These are phyloP conservation scores for Tanozyma kutaoensis DNA, from an alignment of 805 yeast genomes.

Conservation along the genomic window DNA sequence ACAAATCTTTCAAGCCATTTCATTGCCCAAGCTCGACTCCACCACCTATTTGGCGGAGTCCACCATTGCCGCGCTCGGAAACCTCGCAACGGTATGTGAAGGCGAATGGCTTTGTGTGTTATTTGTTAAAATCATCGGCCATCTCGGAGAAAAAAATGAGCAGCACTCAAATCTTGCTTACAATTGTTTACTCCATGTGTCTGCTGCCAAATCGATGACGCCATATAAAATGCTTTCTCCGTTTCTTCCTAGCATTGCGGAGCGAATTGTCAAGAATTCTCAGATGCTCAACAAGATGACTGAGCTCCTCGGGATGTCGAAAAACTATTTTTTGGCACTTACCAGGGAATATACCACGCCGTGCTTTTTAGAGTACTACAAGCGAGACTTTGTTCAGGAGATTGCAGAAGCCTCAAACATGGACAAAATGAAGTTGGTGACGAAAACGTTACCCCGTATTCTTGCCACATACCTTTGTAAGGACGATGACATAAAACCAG, in stretches of 20 bases:
- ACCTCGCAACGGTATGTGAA: constrained; percentile 43
- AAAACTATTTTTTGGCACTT: constrained; percentile 47
- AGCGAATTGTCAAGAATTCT: constrained; percentile 47
- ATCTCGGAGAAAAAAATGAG: constrained; percentile 50
- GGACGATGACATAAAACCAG: constrained; percentile 32
- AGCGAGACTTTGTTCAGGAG: constrained; percentile 46
- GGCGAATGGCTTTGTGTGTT: constrained; percentile 62
- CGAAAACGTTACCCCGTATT: constrained; percentile 35
- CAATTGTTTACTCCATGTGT: constrained; percentile 45
- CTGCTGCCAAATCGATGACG: constrained; percentile 42
- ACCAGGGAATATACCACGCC: constrained; percentile 72
- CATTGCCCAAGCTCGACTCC: constrained; percentile 22
- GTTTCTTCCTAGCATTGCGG: constrained; percentile 59
- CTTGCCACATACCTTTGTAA: constrained; percentile 46
- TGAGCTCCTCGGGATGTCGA: constrained; percentile 50
- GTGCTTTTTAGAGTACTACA: constrained; percentile 51
- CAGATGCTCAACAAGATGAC: constrained; percentile 46
- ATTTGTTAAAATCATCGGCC: constrained; percentile 50
- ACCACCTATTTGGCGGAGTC: constrained; percentile 40
- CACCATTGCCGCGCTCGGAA: constrained; percentile 47
- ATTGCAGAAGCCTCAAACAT: constrained; percentile 42
- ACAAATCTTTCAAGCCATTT: constrained; percentile 26
- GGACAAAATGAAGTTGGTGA: constrained; percentile 32
- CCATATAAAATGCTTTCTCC: constrained; percentile 77
- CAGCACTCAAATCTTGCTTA: constrained; percentile 59